These are phyloP conservation scores for Cymodocea nodosa DNA, from an alignment of 116 monocot genomes.

Conservation along the genomic window DNA sequence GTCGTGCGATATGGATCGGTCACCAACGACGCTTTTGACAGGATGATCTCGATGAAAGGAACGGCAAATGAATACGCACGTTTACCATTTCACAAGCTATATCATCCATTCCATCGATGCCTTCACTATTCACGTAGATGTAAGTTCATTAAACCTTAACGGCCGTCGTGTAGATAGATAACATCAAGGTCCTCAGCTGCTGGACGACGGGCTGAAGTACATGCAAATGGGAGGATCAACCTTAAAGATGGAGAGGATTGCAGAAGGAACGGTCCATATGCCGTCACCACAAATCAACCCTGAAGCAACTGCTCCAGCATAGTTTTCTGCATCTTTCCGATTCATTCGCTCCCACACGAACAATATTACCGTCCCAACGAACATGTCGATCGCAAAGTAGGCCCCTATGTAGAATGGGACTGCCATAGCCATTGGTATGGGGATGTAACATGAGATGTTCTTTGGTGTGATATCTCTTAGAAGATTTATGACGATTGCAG, in stretches of 20 bases:
- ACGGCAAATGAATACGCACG: too few relatives aligned
- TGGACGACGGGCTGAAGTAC: constrained; percentile 44
- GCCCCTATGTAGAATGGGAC: constrained; percentile 82
- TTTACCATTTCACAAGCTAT: too few relatives aligned
- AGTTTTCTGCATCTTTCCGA: constrained; percentile 51
- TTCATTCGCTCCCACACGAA: constrained; percentile 75
- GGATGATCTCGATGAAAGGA: too few relatives aligned
- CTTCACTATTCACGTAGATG: too few relatives aligned
- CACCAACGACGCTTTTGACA: too few relatives aligned
- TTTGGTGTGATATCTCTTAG: constrained; percentile 38
- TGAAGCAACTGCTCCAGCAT: constrained; percentile 62
- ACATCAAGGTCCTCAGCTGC: constrained; percentile 30
- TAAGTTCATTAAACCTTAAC: too few relatives aligned
- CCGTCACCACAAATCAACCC: constrained; percentile 90
- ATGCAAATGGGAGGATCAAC: constrained; percentile 85
- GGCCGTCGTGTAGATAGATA: too few relatives aligned
- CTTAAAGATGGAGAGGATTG: constrained; percentile 53
- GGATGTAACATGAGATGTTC: constrained; percentile 39
- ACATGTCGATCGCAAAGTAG: constrained; percentile 87
- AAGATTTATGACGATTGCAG: constrained; percentile 46
- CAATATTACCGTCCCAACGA: constrained; percentile 63
- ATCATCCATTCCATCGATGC: too few relatives aligned
- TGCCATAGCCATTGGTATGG: constrained; percentile 86
- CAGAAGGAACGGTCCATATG: constrained; percentile 83
- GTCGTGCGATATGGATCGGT: too few relatives aligned